Percentiles rank a stretch among this genome's conserved stretches.
Evolutionary conservation across 2,329 filamentous ascomycete genomes (phyloP).

Genomic region (Aspergillus hiratsukae): DNA sequence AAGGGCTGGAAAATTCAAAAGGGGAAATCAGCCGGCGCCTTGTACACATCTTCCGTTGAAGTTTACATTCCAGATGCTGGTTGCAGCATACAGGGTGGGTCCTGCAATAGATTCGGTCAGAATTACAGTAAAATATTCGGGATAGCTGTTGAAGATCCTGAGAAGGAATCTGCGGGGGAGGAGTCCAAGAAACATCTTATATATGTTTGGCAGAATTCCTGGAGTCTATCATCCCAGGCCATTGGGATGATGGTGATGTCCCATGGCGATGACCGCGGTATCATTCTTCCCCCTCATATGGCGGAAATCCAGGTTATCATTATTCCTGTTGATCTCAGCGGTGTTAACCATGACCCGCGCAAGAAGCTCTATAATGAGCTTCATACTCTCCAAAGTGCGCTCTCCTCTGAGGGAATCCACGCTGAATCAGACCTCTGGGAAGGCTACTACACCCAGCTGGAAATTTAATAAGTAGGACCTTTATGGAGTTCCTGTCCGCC

Average conservation of each 20-base stretch:
- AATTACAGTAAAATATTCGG: slow-evolving; percentile 99
- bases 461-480: slow-evolving; percentile 99
- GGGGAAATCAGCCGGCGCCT: slow-evolving; percentile 94
- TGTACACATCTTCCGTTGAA: slow-evolving; percentile 95
- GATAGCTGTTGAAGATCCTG: slow-evolving; percentile 91
- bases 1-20: slow-evolving; percentile 94
- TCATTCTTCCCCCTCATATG: slow-evolving; percentile 90
- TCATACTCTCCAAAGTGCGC: slow-evolving; percentile 55
- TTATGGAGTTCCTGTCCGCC: slow-evolving; percentile 85
- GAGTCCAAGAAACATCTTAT: slow-evolving; percentile 62
- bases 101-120: slow-evolving; percentile 89
- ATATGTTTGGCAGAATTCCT: slow-evolving; percentile 97
- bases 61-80: slow-evolving; percentile 95
- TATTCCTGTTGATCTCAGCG: slow-evolving; percentile 88
- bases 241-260: slow-evolving; percentile 99
- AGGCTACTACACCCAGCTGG: slow-evolving; percentile 85
- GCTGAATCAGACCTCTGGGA: slow-evolving; percentile 80
- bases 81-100: slow-evolving; percentile 92
- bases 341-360: slow-evolving; percentile 74
- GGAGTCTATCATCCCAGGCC: slow-evolving; percentile 94
- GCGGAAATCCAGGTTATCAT: slow-evolving; percentile 81
- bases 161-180: slow-evolving; percentile 62
- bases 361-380: slow-evolving; percentile 71
- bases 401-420: slow-evolving; percentile 69
- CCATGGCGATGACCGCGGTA: slow-evolving; percentile 90